A percentile compares a stretch with the other conserved stretches of the same genome.
Conservation (phyloP, 2,329 filamentous ascomycete species). For the Tricladium varicosporioides region DNA sequence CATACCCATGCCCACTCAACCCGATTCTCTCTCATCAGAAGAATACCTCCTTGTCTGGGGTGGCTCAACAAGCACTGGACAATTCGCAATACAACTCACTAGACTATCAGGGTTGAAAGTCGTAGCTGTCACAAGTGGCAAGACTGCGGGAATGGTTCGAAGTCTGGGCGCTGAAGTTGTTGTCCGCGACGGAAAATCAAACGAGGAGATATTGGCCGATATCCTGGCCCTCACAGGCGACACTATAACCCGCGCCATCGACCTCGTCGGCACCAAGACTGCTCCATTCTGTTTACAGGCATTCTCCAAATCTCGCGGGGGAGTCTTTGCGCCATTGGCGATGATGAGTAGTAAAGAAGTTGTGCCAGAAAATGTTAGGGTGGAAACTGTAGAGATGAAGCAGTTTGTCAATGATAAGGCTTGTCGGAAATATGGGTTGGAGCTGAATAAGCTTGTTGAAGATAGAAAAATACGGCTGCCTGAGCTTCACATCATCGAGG, state of each 20-base stretch:
- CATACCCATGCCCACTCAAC: conserved; percentile 27
- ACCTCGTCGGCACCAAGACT: conserved; percentile 39
- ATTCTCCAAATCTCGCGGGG: conserved; percentile 27
- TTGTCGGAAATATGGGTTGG: conserved; percentile 30
- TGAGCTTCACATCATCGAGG: conserved; percentile 34
- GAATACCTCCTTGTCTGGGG: conserved; percentile 39
- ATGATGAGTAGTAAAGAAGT: conserved; percentile 32
- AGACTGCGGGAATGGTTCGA: conserved; percentile 32
- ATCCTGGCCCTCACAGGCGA: conserved; percentile 29
- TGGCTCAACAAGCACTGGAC: conserved; percentile 41
- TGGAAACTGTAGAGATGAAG: conserved; percentile 41
- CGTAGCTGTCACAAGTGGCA: conserved; percentile 36
- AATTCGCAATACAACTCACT: conserved; percentile 42
- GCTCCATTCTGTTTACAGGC: conserved; percentile 31
- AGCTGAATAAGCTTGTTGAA: conserved; percentile 35
- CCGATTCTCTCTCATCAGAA: background rate
- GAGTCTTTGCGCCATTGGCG: conserved; percentile 37
- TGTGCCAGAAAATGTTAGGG: conserved; percentile 32
- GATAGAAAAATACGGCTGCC: conserved; percentile 31
- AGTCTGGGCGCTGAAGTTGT: conserved; percentile 36
- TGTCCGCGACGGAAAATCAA: conserved; percentile 34
- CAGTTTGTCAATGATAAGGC: conserved; percentile 36
- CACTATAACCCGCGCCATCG: conserved; percentile 36
- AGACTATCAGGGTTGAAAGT: conserved; percentile 35
- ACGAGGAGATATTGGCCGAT: conserved; percentile 35